Base-by-base conservation (phyloP, 176 grass and related monocot genomes). In the sorghum (Sorghum bicolor) region DNA sequence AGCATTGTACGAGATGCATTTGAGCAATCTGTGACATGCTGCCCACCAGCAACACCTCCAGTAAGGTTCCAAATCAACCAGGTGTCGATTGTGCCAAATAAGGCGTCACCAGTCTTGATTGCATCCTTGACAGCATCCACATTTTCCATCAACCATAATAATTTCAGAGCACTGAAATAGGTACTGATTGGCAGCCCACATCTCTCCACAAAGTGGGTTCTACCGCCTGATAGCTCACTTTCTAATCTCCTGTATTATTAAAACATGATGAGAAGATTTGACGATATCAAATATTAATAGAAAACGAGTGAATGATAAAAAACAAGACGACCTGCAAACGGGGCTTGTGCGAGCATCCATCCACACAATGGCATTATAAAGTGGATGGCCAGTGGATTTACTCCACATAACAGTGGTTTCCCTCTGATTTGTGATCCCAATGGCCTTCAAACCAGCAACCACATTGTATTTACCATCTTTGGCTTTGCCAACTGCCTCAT, bases 51-150 rank as follows among this genome's bases (percentile, higher is more conserved):
- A 28, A 85, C 61, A 5, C 92, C 96, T 28, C 93, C 93, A 20
- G 96, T 98, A 37, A 95, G 89, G 83, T 98, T 95, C 96, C 96
- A 98, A 30, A 98, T 98, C 66, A 95, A 90, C 96, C 96, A 98
- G 39, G 96, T 90, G 30, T 98, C 96, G 0, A 98, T 83, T 7
- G 96, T 98, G 67, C 96, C 96, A 66, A 98, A 95, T 22, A 98
- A 79, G 20, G 93, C 96, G 41, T 95, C 91, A 65, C 91, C 93
- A 22, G 77, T 74, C 32, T 2, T 24, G 38, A 98, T 34, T 17
- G 93, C 96, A 58, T 80, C 85, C 84, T 91, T 80, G 24, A 98
- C 84, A 24, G 78, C 87, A 48, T 93, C 89, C n/a, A 95, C 96
- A 86, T 98, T 94, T 79, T 98, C 91, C 60, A 95, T 92, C 70